Conservation (phyloP, 2,329 filamentous ascomycete genomes). For the Moelleriella libera region DNA sequence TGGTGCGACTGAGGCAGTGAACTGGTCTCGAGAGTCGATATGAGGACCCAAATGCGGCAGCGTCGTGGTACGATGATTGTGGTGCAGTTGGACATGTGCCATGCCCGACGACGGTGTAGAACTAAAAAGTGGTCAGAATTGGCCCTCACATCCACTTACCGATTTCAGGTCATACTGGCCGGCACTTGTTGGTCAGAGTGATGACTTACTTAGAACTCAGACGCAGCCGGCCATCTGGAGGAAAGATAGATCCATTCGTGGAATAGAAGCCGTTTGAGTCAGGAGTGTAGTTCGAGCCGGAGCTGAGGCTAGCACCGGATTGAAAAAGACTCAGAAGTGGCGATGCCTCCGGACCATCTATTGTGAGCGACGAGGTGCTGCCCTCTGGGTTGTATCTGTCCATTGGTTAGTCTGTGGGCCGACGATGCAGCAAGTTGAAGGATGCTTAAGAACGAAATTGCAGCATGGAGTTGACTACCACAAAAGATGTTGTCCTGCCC, state of each 20-base stretch:
- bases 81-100: conserved; percentile 36
- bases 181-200: background rate
- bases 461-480: conserved; percentile 10
- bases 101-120: conserved; percentile 38
- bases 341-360: conserved; percentile 38
- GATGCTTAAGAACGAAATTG: conserved; percentile 3
- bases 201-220: conserved; percentile 41
- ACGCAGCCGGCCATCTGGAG: conserved; percentile 38
- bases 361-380: conserved; percentile 34
- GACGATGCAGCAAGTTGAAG: conserved; percentile 5
- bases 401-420: conserved; percentile 5
- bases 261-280: conserved; percentile 35
- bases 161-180: conserved; percentile 1
- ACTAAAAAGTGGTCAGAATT: conserved; percentile 16
- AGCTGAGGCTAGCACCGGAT: conserved; percentile 28
- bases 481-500: conserved; percentile 21
- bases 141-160: conserved; percentile 1
- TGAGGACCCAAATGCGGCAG: conserved; percentile 36
- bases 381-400: conserved; percentile 41
- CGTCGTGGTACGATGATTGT: conserved; percentile 26
- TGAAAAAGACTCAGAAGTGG: conserved; percentile 38
- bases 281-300: conserved; percentile 31
- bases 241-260: conserved; percentile 27
- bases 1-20: conserved; percentile 34
- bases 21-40: conserved; percentile 38